Evolutionary conservation across 441 rosid genomes (phyloP), one percentile per base, ranked within the genome.

Genomic region (Pelargonium exstipulatum): DNA sequence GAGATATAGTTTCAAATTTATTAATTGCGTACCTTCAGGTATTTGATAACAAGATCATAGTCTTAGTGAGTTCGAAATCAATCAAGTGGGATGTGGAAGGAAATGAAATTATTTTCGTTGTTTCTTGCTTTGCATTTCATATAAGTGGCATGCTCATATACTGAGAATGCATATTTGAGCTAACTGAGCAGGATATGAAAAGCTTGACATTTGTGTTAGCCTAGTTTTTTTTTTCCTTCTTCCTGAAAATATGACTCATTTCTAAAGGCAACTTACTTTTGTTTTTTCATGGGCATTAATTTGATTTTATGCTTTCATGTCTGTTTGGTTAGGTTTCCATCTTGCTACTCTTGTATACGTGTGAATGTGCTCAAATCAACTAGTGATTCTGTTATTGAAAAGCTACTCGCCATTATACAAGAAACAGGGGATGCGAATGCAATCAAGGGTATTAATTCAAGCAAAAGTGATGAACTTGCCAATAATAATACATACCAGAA

Each of bases 301-400:
- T 64, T 62, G 18, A 61, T 65, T 22, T 46, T 67, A 46, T 45
- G 55, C 10, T 69, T 62, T 48, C 20, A 9, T 57, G n/a, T 49
- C 37, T 42, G 46, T 69, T 17, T 71, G 9, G 45, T 76, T 77
- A 91, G 99, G 88, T 85, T 81, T 1, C 98, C 99, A 0, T 89
- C 98, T 2, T 68, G 89, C 67, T 90, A 90, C 82, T 90, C 98
- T 22, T 95, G 98, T 74, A 81, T 95, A 66, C 95, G 98, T 1
- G 95, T 92, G 71, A 95, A 95, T 72, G 85, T 87, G 6, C 84
- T 92, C 40, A 87, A 81, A 77, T 73, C 95, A 20, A 81, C 95
- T 5, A 81, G 80, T 64, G 95, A 90, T 66, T 83, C 84, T 13
- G 91, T 90, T 68, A 83, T 90, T 68, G 84, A 86, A 71, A 95